Percentiles rank a stretch among this genome's conserved stretches.
Evolutionary conservation across 164 flowering plant genomes (phyloP).

Genomic region (Vitis amurensis): DNA sequence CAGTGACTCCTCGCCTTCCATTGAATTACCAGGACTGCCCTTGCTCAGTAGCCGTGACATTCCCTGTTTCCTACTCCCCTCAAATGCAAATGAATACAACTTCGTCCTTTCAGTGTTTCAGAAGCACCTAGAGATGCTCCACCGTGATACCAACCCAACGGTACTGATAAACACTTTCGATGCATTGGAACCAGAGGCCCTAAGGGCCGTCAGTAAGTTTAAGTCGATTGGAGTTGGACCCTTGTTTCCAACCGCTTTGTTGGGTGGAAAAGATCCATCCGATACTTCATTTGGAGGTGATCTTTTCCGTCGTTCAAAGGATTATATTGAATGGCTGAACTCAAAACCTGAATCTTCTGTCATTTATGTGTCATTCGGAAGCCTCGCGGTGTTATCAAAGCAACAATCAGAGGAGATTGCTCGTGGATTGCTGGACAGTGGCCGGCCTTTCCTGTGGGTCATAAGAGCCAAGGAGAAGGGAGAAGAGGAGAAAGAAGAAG

Average conservation of each 20-base stretch:
- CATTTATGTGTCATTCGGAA: slow-evolving; percentile 46
- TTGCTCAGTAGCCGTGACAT: too few species aligned
- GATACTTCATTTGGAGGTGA: slow-evolving; percentile 4
- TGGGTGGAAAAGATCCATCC: slow-evolving; percentile 26
- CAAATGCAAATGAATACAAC: too few species aligned
- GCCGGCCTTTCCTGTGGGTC: slow-evolving; percentile 52
- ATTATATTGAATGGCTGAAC: slow-evolving; percentile 45
- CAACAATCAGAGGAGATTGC: slow-evolving; percentile 37
- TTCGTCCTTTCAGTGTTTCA: too few species aligned
- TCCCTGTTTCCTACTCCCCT: too few species aligned
- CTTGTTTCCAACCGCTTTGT: slow-evolving; percentile 38
- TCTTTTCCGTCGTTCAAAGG: slow-evolving; percentile 12
- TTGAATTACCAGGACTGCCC: too few species aligned
- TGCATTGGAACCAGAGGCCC: slow-evolving; percentile 24
- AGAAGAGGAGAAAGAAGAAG: slow-evolving; percentile 9
- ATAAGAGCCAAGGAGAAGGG: slow-evolving; percentile 8
- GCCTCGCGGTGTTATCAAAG: slow-evolving; percentile 17
- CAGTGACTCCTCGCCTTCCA: too few species aligned
- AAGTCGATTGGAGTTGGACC: slow-evolving; percentile 45
- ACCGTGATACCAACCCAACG: slow-evolving; percentile 10
- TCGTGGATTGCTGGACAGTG: slow-evolving; percentile 19
- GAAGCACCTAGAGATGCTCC: not conserved
- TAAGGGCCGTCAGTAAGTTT: slow-evolving; percentile 25
- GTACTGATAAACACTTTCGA: slow-evolving; percentile 20
- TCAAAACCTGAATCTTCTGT: slow-evolving; percentile 37